Percentiles rank a stretch among this genome's conserved stretches.
Conservation (phyloP, 2,329 filamentous ascomycete species). For the Onygenales sp. region DNA sequence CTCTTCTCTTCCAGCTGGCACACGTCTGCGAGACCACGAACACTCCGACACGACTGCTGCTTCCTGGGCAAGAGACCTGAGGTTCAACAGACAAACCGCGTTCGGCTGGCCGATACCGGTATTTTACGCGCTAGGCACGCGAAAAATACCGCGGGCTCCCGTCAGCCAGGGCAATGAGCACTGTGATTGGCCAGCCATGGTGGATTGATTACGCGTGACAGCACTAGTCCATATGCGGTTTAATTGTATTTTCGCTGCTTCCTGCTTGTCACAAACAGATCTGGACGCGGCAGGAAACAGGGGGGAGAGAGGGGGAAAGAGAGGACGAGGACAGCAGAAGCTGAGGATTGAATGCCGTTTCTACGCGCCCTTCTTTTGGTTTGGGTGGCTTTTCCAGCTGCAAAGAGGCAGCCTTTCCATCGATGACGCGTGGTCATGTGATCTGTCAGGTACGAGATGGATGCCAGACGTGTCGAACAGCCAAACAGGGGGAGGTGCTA, state of each 20-base stretch:
- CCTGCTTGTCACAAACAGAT: too few relatives aligned
- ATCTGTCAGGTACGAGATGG: neutral
- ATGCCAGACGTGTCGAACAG: neutral
- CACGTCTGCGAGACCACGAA: too few relatives aligned
- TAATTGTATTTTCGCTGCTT: neutral
- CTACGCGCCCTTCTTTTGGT: too few relatives aligned
- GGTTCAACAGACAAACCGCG: neutral
- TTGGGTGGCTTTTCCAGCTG: neutral
- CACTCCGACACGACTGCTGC: too few relatives aligned
- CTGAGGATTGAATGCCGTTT: too few relatives aligned
- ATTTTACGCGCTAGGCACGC: neutral
- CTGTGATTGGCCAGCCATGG: constrained; percentile 6
- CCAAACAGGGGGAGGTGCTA: neutral
- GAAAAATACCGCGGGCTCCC: neutral
- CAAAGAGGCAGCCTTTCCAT: neutral
- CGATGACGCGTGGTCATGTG: neutral
- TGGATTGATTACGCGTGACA: neutral
- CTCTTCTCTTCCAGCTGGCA: too few relatives aligned
- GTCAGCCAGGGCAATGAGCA: neutral
- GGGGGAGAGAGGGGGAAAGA: too few relatives aligned
- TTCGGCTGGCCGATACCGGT: neutral
- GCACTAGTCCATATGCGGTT: neutral
- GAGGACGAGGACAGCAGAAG: too few relatives aligned
- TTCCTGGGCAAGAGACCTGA: too few relatives aligned
- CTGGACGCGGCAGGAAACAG: too few relatives aligned